Percentiles rank a stretch among this genome's conserved stretches.
These are phyloP conservation scores for Bipolaris bicolor DNA, from an alignment of 2,329 filamentous ascomycete species.

Conservation along the genomic window DNA sequence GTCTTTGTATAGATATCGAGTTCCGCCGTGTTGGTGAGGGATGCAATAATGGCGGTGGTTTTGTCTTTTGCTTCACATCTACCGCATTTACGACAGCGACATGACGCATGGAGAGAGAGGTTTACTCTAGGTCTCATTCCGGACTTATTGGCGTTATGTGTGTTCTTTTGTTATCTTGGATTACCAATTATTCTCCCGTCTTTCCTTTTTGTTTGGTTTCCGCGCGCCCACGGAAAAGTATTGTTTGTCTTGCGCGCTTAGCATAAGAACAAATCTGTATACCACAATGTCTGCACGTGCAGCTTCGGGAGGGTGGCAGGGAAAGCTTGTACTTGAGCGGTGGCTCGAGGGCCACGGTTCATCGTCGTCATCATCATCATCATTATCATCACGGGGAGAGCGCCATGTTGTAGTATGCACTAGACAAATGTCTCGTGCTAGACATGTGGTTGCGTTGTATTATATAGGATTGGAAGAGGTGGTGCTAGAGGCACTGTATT, in stretches of 20 bases:
- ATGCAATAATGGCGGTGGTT: slow-evolving; percentile 11
- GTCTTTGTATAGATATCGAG: slow-evolving; percentile 21
- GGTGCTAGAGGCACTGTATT: slow-evolving; percentile 20
- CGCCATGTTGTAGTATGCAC: slow-evolving; percentile 7
- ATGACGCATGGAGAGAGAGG: slow-evolving; percentile 44
- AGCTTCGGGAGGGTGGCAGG: slow-evolving; percentile 9
- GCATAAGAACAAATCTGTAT: slow-evolving; percentile 10
- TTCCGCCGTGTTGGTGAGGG: slow-evolving; percentile 13
- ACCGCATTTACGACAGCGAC: slow-evolving; percentile 50
- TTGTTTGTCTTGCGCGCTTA: slow-evolving; percentile 7
- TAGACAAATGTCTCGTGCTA: background rate
- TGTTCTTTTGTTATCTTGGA: slow-evolving; percentile 39
- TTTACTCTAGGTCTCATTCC: slow-evolving; percentile 24
- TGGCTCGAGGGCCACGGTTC: slow-evolving; percentile 5
- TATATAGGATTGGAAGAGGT: slow-evolving; percentile 18
- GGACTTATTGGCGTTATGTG: slow-evolving; percentile 39
- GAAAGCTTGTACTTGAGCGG: slow-evolving; percentile 1
- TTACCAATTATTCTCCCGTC: slow-evolving; percentile 29
- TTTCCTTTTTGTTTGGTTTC: slow-evolving; percentile 11
- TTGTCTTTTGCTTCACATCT: slow-evolving; percentile 41
- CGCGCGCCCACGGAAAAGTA: slow-evolving; percentile 9
- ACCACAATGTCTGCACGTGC: slow-evolving; percentile 12
- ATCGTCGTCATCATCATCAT: slow-evolving; percentile 1
- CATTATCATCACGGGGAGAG: background rate
- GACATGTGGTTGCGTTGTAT: slow-evolving; percentile 25